A percentile compares a stretch with the other conserved stretches of the same genome.
phyloP scores from a whole-genome alignment of 2,329 filamentous ascomycete genomes.

The Ascosphaera apis region DNA sequence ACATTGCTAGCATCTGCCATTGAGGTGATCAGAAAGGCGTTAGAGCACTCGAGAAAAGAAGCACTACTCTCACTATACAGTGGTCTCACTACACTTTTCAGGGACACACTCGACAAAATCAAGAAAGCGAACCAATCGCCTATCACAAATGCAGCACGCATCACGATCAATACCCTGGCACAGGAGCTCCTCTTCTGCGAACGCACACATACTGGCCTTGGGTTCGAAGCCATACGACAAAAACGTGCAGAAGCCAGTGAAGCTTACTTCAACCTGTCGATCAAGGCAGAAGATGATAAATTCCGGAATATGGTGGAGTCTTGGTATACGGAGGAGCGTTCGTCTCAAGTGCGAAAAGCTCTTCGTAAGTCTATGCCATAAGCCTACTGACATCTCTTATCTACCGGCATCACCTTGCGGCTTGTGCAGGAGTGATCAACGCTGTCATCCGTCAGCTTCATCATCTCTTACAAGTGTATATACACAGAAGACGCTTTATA shows the following conservation, averaged over 20 bases:
- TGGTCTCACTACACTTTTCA: conserved; percentile 14
- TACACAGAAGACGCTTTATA: neutral
- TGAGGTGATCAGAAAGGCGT: conserved; percentile 10
- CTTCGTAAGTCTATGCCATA: conserved; percentile 10
- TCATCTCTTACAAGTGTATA: too few relatives aligned
- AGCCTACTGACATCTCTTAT: neutral
- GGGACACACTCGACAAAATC: conserved; percentile 9
- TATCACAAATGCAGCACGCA: conserved; percentile 6
- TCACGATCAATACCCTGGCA: conserved; percentile 10
- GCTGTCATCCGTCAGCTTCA: too few relatives aligned
- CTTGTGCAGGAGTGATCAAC: too few relatives aligned
- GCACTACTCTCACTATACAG: conserved; percentile 15
- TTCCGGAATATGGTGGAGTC: conserved; percentile 9
- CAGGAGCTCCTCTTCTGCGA: conserved; percentile 12
- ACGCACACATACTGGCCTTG: conserved; percentile 10
- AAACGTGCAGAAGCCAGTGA: conserved; percentile 16
- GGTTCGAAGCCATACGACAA: conserved; percentile 14
- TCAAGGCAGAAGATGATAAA: conserved; percentile 8
- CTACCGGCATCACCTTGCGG: too few relatives aligned
- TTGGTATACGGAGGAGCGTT: conserved; percentile 20
- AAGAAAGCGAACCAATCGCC: conserved; percentile 1
- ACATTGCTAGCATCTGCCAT: neutral
- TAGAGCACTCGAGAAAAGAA: conserved; percentile 13
- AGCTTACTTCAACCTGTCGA: conserved; percentile 10
- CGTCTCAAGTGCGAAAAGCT: conserved; percentile 14